Evolutionary conservation across 306 rosid species (phyloP).

Genomic region (Gynostemma pentaphyllum): DNA sequence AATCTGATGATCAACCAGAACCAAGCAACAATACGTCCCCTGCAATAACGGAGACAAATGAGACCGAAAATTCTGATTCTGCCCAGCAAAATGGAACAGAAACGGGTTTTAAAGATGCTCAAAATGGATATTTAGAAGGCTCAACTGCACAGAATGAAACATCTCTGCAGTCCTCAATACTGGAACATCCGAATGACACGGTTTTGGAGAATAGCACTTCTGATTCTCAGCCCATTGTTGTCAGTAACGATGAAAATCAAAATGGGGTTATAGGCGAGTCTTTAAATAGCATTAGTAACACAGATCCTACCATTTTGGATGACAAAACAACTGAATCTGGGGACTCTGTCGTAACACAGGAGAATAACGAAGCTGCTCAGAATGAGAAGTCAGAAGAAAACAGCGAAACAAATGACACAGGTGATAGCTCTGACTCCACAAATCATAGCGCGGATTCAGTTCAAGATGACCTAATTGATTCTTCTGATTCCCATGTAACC

Average conservation of each 20-base stretch:
- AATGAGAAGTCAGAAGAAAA: conserved; percentile 28
- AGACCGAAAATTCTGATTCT: conserved; percentile 13
- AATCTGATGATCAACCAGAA: conserved; percentile 24
- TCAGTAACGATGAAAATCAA: conserved; percentile 24
- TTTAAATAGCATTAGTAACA: conserved; percentile 13
- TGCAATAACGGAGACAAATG: conserved; percentile 15
- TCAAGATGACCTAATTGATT: conserved; percentile 59
- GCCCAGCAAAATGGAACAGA: conserved; percentile 25
- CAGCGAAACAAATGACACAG: conserved; percentile 17
- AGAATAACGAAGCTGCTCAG: conserved; percentile 20
- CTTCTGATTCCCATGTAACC: conserved; percentile 36
- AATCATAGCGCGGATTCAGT: conserved; percentile 20
- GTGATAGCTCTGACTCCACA: conserved; percentile 24
- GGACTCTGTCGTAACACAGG: conserved; percentile 21
- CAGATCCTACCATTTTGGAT: conserved; percentile 18
- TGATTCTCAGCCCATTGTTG: conserved; percentile 12
- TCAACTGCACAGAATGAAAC: conserved; percentile 6
- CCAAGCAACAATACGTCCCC: conserved; percentile 16
- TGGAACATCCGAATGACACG: background rate
- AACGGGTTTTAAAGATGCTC: conserved; percentile 9
- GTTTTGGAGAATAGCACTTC: conserved; percentile 21
- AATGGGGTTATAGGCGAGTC: conserved; percentile 26
- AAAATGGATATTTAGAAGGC: conserved; percentile 16
- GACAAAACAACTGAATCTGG: background rate
- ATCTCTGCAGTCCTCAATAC: background rate